A percentile compares a stretch with the other conserved stretches of the same genome.
Conservation (phyloP, 148 eudicot species). For the Dysphania ambrosioides region DNA sequence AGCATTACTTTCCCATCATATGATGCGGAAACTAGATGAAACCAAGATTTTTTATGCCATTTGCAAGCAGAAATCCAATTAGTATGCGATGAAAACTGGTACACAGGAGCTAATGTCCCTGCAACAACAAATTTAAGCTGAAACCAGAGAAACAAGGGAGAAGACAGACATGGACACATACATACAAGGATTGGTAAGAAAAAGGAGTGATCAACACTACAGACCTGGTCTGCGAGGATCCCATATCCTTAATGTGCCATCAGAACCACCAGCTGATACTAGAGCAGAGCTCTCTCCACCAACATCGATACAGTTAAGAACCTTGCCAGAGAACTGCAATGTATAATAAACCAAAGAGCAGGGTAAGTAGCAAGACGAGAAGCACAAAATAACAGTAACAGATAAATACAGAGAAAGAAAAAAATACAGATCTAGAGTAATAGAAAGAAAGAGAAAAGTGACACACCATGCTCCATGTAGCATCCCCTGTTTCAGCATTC, state of each 20-base stretch:
- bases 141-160: neutral
- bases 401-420: neutral
- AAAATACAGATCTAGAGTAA: neutral
- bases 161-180: neutral
- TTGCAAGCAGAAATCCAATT: conserved; percentile 92
- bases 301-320: conserved; percentile 67
- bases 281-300: conserved; percentile 93
- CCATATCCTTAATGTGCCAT: conserved; percentile 82
- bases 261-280: conserved; percentile 86
- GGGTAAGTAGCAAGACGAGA: neutral
- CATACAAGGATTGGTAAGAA: neutral
- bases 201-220: neutral
- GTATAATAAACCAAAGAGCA: neutral
- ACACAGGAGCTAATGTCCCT: conserved; percentile 82
- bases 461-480: conserved; percentile 68
- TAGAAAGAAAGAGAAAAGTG: neutral
- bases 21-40: conserved; percentile 77
- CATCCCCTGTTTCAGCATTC: conserved; percentile 88
- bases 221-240: conserved; percentile 98
- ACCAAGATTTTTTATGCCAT: conserved; percentile 86
- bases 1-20: conserved; percentile 93
- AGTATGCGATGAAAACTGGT: conserved; percentile 79
- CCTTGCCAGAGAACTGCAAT: conserved; percentile 71
- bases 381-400: neutral
- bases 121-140: conserved; percentile 17